Evolutionary conservation across 1,139 yeast genomes (phyloP), one percentile per base, ranked within the genome.

Genomic region (Hyphopichia fennica): DNA sequence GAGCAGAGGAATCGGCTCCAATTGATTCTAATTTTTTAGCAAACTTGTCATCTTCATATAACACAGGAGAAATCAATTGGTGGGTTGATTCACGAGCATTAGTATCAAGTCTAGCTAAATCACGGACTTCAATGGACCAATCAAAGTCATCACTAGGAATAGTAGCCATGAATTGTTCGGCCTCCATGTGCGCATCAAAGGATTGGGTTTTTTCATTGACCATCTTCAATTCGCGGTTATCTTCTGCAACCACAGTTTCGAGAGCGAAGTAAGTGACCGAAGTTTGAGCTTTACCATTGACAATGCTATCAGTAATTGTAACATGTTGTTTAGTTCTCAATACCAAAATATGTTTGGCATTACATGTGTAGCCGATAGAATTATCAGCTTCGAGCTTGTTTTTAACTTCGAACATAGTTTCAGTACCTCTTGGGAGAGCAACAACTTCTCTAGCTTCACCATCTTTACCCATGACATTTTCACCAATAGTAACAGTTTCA

Each of bases 391-490:
- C 43, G 34, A 62, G 54, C 25, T 43, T 48, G 39, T 69, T 66
- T n/a, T 45, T 34, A 34, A 71, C 60, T 23, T 61, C 50, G 48
- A 62, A 71, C 76, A 71, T 70, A 17, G 54, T 49, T 38, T 65
- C 72, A 28, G 41, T 43, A 46, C 77, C 77, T 51, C 74, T 62
- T 50, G 76, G 76, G 42, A 69, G 55, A 34, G 53, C 70, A 41
- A 69, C 60, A 39, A 71, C 77, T n/a, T 46, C 41, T 54, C 76
- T 60, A 42, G 71, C 63, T 14, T 39, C 38, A 51, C 76, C 76
- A 49, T 71, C 76, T 46, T 63, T 60, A 58, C 77, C 77, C 67
- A 71, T 56, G 37, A 72, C 76, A 15, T 44, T 31, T 14, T 72
- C 76, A 49, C 73, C 75, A 40, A 68, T 52, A 14, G 46, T 37